Base-by-base conservation (phyloP, 371 early-diverging fungal genomes). In the Batrachochytrium dendrobatidis region DNA sequence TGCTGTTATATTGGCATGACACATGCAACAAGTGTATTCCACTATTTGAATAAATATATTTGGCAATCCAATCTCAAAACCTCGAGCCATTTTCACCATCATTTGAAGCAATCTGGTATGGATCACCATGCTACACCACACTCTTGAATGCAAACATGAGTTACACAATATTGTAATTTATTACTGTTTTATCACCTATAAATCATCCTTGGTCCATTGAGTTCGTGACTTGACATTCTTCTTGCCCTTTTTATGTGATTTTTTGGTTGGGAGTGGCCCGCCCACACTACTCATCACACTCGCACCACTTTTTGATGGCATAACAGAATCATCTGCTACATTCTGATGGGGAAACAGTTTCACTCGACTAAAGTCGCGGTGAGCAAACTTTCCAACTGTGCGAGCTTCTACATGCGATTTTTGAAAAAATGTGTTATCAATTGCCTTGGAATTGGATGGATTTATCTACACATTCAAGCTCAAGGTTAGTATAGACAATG, bases 231-330 rank as follows among this genome's bases (percentile, higher is more conserved):
- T 75, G 10, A 58, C 83, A 34, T 86, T 74, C 72, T 86, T 87
- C 72, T 81, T 88, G 46, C 86, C 89, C 81, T 91, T 91, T 78
- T 87, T 86, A 56, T 86, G 85, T 62, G 78, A 83, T 76, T 88
- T 88, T 64, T 67, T 65, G 31, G 24, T 25, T 1, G 84, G 83
- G 54, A 65, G 67, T 7, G 51, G 59, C 29, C 1, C 48, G 6
- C 3, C 52, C 24, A 31, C 22, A 49, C 34, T 39, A 34, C 6
- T 56, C 61, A 35, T 43, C 18, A 34, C 45, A 31, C 29, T n/a
- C 43, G 44, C 49, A 20, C 52, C 49, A 46, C 55, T 39, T 46
- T 59, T 52, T 54, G 64, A n/a, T 63, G 63, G 29, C 43, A 56
- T n/a, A 22, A 20, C 17, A 20, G 20, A 43, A 56, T 20, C 39